Evolutionary conservation across 306 rosid genomes (phyloP).

Genomic region (Cucurbita moschata): DNA sequence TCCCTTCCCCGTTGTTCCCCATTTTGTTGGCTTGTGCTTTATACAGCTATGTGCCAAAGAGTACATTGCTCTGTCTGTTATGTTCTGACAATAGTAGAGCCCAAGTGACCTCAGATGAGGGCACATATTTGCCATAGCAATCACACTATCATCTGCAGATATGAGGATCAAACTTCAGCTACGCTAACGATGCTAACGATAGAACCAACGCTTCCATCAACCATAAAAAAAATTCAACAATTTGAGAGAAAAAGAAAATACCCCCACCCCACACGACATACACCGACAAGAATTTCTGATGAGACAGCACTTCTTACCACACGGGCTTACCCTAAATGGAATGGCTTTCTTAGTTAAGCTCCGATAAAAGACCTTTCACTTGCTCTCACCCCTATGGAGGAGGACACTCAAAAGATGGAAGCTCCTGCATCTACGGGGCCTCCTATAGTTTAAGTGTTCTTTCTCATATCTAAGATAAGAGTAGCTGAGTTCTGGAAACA

Average conservation of each 20-base stretch:
- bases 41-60: slow-evolving; percentile 72
- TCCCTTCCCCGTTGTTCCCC: slow-evolving; percentile 56
- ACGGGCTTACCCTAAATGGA: no score
- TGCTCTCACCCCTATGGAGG: neutral
- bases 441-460: neutral
- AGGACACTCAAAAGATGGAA: neutral
- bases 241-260: neutral
- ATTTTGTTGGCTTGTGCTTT: slow-evolving; percentile 39
- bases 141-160: slow-evolving; percentile 79
- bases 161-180: neutral
- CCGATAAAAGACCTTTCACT: neutral
- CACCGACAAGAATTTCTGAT: neutral
- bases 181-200: neutral
- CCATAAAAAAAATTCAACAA: no score
- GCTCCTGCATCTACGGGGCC: neutral
- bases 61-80: slow-evolving; percentile 90
- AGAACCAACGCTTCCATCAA: neutral
- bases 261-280: neutral
- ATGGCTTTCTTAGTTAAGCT: no score
- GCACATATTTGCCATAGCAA: slow-evolving; percentile 74
- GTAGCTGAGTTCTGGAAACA: neutral
- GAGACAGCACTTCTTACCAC: neutral
- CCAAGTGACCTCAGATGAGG: slow-evolving; percentile 71
- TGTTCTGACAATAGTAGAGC: slow-evolving; percentile 82
- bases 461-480: neutral